Conservation (phyloP, 192 early-diverging fungal species). For the Backusella circina region DNA sequence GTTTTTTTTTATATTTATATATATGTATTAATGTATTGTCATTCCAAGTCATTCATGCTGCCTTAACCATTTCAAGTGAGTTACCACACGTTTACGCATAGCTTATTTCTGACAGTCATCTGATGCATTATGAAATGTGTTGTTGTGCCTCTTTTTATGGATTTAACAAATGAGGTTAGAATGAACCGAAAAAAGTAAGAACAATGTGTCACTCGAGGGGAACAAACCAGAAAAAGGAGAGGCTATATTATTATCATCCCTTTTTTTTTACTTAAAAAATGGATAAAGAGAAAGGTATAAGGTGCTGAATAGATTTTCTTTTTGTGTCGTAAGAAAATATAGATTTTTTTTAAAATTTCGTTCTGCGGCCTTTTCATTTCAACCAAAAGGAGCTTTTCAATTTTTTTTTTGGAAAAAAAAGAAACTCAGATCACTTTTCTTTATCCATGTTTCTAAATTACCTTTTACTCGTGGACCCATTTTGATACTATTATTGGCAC, state of each 20-base stretch:
- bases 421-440: neutral
- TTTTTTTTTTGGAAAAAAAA: neutral
- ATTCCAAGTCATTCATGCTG: neutral
- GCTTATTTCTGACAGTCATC: neutral
- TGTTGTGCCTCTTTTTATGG: neutral
- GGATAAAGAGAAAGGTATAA: neutral
- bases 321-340: neutral
- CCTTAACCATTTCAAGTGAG: neutral
- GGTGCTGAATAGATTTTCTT: neutral
- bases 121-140: neutral
- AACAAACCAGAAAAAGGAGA: neutral
- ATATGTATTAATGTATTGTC: neutral
- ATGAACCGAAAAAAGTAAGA: neutral
- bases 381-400: neutral
- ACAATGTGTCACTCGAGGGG: neutral
- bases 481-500: neutral
- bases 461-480: neutral
- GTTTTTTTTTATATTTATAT: neutral
- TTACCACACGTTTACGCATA: neutral
- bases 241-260: neutral
- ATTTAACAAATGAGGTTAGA: neutral
- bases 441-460: neutral
- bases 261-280: neutral
- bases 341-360: too few species aligned
- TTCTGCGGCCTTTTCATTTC: too few species aligned